Conservation (phyloP, 2,329 filamentous ascomycete genomes). For the Trichophyton equinum region DNA sequence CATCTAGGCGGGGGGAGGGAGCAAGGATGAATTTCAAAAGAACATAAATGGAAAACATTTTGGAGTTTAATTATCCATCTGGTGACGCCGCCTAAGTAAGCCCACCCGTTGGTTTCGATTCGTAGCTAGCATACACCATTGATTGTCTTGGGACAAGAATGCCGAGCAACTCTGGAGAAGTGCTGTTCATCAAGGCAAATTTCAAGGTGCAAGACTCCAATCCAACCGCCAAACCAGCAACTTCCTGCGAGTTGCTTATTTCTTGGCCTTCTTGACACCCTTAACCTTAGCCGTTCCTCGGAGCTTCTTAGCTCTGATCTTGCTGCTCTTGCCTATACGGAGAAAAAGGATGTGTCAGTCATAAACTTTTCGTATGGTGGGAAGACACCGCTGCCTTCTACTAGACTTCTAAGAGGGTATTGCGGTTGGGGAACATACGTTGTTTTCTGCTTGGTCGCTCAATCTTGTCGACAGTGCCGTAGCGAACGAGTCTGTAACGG, state of each 20-base stretch:
- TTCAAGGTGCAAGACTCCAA: slow-evolving; percentile 11
- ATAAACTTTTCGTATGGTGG: background rate
- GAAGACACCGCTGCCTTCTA: background rate
- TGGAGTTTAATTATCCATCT: slow-evolving; percentile 4
- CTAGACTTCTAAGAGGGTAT: background rate
- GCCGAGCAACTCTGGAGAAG: slow-evolving; percentile 10
- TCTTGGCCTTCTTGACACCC: slow-evolving; percentile 81
- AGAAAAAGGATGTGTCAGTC: slow-evolving; percentile 2
- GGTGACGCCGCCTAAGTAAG: slow-evolving; percentile 4
- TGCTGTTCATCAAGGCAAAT: slow-evolving; percentile 10
- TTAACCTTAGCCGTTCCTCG: slow-evolving; percentile 97
- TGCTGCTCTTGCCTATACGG: slow-evolving; percentile 92
- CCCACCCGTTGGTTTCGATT: slow-evolving; percentile 9
- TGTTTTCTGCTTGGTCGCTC: slow-evolving; percentile 98
- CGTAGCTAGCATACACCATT: slow-evolving; percentile 16
- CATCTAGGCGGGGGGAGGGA: background rate
- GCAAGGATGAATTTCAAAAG: background rate
- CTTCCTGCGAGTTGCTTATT: slow-evolving; percentile 30
- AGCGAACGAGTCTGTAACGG: slow-evolving; percentile 88
- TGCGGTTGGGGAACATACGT: slow-evolving; percentile 57
- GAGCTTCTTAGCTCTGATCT: slow-evolving; percentile 99
- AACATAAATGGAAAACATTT: background rate
- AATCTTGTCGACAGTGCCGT: slow-evolving; percentile 84
- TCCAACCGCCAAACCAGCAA: slow-evolving; percentile 8
- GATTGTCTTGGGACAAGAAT: slow-evolving; percentile 10